Evolutionary conservation across 495 filamentous ascomycete species (phyloP).

Genomic region (Melanomma pulvis-pyrius): DNA sequence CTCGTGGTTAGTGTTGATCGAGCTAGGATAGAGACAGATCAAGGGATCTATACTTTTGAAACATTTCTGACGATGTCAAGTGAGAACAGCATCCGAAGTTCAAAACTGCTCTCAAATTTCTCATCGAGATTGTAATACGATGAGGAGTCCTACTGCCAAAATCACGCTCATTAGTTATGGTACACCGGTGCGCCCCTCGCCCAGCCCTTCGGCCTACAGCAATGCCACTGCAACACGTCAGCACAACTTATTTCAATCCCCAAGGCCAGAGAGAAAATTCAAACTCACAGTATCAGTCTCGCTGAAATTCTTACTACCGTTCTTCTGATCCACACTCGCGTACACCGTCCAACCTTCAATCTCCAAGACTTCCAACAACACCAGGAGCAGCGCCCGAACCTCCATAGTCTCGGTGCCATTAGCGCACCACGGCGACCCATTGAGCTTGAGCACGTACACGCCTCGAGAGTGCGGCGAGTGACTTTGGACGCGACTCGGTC

Average conservation of each 20-base stretch:
- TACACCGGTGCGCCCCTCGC: constrained; percentile 15
- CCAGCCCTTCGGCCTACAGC: constrained; percentile 20
- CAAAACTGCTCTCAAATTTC: too few relatives aligned
- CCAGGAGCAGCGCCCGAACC: constrained; percentile 20
- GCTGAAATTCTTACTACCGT: constrained; percentile 3
- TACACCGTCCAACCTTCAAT: constrained; percentile 32
- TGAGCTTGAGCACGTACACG: constrained; percentile 29
- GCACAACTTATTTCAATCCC: not conserved
- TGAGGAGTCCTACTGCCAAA: too few relatives aligned
- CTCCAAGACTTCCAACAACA: constrained; percentile 26
- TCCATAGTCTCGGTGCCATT: constrained; percentile 23
- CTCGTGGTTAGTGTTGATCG: too few relatives aligned
- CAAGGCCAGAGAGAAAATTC: not conserved
- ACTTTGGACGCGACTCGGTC: not conserved
- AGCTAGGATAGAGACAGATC: too few relatives aligned
- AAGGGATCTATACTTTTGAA: too few relatives aligned
- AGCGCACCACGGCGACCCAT: constrained; percentile 15
- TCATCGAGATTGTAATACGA: too few relatives aligned
- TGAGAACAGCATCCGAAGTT: too few relatives aligned
- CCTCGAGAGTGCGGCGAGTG: constrained; percentile 1
- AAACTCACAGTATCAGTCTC: constrained; percentile 30
- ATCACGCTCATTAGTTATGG: constrained; percentile 10
- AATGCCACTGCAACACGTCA: constrained; percentile 10
- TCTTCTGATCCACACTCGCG: constrained; percentile 36
- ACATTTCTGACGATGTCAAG: too few relatives aligned